phyloP scores from a whole-genome alignment of 768 basidiomycete species.

The Clitopilus hobsonii region DNA sequence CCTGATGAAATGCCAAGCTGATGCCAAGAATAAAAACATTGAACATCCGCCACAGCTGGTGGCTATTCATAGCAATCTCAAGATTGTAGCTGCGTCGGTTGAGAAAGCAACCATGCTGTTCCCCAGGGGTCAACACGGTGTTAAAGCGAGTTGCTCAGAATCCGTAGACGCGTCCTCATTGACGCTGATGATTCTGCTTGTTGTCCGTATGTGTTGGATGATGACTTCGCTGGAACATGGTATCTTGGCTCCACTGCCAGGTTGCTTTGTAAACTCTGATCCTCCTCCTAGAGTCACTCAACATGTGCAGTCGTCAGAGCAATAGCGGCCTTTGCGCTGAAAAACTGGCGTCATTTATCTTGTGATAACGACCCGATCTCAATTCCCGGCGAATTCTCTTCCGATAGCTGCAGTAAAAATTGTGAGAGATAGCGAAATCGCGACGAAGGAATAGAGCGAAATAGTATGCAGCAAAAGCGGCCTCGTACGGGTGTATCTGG shows the following conservation, averaged over 20 bases:
- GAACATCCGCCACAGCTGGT: background rate
- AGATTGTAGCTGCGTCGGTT: background rate
- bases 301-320: background rate
- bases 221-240: no score
- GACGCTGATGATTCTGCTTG: background rate
- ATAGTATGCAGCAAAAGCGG: no score
- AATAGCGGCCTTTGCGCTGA: background rate
- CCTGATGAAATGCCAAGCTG: background rate
- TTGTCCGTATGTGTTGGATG: background rate
- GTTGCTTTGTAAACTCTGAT: background rate
- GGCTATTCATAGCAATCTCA: background rate
- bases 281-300: background rate
- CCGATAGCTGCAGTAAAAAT: no score
- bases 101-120: background rate
- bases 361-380: background rate
- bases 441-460: no score
- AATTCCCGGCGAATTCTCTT: background rate
- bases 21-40: background rate
- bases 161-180: no score
- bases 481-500: no score
- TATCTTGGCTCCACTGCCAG: background rate
- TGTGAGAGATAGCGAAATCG: no score
- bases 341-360: background rate
- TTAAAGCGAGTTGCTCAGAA: background rate
- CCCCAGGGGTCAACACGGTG: background rate